Evolutionary conservation across 2,329 filamentous ascomycete genomes (phyloP).

Genomic region (Penicillium sp.): DNA sequence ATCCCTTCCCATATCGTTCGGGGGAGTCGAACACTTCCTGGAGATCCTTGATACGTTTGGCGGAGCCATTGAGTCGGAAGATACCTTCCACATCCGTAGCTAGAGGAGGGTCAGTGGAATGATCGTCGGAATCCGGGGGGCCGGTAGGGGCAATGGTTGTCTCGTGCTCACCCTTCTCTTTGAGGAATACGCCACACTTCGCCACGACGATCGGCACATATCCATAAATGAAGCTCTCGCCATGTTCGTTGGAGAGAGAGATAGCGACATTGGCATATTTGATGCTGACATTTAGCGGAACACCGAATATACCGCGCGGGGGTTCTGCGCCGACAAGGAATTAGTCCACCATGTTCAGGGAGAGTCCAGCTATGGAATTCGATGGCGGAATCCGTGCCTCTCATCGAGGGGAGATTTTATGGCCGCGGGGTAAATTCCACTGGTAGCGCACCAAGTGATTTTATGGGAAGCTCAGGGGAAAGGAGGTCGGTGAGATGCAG

Average conservation of each 20-base stretch:
- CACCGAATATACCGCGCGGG: conserved; percentile 84
- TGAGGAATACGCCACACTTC: conserved; percentile 95
- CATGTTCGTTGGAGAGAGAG: conserved; percentile 88
- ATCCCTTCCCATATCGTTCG: conserved; percentile 91
- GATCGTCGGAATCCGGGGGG: background rate
- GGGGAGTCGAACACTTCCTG: conserved; percentile 92
- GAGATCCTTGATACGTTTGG: conserved; percentile 97
- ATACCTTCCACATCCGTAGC: conserved; percentile 95
- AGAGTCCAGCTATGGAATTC: background rate
- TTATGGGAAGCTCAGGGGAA: background rate
- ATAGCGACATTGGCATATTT: conserved; percentile 98
- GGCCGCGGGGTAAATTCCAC: background rate
- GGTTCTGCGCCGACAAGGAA: conserved; percentile 25
- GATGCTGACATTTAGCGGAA: conserved; percentile 91
- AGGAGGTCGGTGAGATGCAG: background rate
- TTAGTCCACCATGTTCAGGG: conserved; percentile 11
- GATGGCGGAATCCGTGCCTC: background rate
- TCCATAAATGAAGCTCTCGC: conserved; percentile 95
- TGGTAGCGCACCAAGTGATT: background rate
- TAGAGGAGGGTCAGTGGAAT: conserved; percentile 48
- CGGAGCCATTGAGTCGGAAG: conserved; percentile 92
- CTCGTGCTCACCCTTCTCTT: conserved; percentile 81
- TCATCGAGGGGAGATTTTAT: background rate
- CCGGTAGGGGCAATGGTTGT: conserved; percentile 28
- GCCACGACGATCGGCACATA: conserved; percentile 98